A percentile compares a stretch with the other conserved stretches of the same genome.
phyloP scores from a whole-genome alignment of 139 green algal species.

The Pseudopediastrum boryanum region DNA sequence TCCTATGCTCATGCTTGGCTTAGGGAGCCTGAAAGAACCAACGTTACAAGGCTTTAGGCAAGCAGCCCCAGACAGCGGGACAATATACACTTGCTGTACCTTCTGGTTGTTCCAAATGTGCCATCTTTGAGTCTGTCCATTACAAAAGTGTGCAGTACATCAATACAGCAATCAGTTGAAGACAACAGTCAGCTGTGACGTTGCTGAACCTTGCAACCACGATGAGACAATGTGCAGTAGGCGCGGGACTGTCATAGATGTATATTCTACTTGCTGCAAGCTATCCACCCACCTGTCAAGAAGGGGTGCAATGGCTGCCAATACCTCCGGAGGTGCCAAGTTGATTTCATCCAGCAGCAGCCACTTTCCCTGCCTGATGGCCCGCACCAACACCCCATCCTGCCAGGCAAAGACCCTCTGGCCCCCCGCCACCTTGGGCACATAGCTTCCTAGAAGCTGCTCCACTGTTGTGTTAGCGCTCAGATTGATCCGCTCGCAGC shows the following conservation, averaged over 20 bases:
- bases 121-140: too few species aligned
- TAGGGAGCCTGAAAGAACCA: too few species aligned
- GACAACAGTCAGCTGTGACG: too few species aligned
- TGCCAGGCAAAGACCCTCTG: slow-evolving; percentile 78
- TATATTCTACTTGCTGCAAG: neutral
- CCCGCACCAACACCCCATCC: slow-evolving; percentile 81
- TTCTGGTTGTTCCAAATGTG: too few species aligned
- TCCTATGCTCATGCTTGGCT: too few species aligned
- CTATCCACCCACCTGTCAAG: slow-evolving; percentile 41
- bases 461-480: slow-evolving; percentile 41
- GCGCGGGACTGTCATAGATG: neutral
- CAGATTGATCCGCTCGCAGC: slow-evolving; percentile 43
- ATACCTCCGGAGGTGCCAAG: slow-evolving; percentile 72
- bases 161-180: too few species aligned
- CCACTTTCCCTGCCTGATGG: slow-evolving; percentile 81
- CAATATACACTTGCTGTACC: too few species aligned
- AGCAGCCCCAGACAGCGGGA: too few species aligned
- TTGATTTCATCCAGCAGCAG: slow-evolving; percentile 95
- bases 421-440: slow-evolving; percentile 35
- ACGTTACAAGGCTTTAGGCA: too few species aligned
- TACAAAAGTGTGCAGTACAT: too few species aligned
- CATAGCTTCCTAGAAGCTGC: slow-evolving; percentile 41
- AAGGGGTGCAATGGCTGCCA: slow-evolving; percentile 44
- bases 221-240: too few species aligned
- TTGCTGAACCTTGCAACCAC: too few species aligned